These are phyloP conservation scores for Lepidium africanum DNA, from an alignment of 345 rosid genomes.

Conservation along the genomic window DNA sequence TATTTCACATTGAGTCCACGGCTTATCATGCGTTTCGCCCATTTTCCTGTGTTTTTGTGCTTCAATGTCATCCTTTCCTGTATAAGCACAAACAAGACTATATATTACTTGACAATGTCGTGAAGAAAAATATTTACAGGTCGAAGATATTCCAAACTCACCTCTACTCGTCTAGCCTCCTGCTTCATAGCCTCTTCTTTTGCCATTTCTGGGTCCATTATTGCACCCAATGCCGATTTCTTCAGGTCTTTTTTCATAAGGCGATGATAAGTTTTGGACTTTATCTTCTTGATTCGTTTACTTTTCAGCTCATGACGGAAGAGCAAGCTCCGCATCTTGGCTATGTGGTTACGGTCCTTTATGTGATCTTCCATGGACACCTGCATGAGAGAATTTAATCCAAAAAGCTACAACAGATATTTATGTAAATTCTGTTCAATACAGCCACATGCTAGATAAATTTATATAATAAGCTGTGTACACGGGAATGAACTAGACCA, in stretches of 20 bases:
- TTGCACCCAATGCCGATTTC: conserved; percentile 39
- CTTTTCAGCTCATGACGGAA: conserved; percentile 81
- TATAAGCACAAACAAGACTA: conserved; percentile 19
- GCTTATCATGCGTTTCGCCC: conserved; percentile 65
- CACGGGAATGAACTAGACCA: not conserved
- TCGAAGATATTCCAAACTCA: conserved; percentile 23
- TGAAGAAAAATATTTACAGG: not conserved
- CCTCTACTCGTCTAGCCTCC: conserved; percentile 79
- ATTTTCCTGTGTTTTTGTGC: conserved; percentile 78
- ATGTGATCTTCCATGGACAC: conserved; percentile 68
- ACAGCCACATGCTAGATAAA: not conserved
- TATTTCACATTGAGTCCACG: conserved; percentile 72
- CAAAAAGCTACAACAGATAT: not conserved
- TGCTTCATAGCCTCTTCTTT: conserved; percentile 77
- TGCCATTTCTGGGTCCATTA: conserved; percentile 77
- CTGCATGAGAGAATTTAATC: conserved; percentile 34
- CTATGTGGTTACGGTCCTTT: conserved; percentile 46
- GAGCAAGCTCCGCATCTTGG: conserved; percentile 86
- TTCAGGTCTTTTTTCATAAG: conserved; percentile 56
- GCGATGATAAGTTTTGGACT: conserved; percentile 83
- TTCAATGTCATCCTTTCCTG: conserved; percentile 79
- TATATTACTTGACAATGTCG: not conserved
- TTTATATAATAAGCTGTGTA: not conserved
- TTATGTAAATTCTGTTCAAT: not conserved
- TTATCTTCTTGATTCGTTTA: conserved; percentile 79